A percentile compares a stretch with the other conserved stretches of the same genome.
These are phyloP conservation scores for Penicillium desertorum DNA, from an alignment of 495 filamentous ascomycete species.

Conservation along the genomic window DNA sequence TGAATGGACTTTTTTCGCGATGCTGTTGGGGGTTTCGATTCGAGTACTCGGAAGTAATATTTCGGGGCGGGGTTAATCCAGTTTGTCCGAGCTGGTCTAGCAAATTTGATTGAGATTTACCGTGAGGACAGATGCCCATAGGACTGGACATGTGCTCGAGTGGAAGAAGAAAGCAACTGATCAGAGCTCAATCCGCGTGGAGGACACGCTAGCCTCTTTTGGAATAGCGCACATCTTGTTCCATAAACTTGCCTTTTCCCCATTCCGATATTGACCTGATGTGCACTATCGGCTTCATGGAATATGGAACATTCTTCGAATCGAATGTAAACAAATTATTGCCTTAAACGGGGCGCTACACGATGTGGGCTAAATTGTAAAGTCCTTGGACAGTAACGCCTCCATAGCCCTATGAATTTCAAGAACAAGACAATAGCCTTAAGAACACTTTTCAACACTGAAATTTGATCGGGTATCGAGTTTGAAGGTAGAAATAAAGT, in stretches of 20 bases:
- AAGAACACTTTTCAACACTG: not conserved
- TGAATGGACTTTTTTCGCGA: slow-evolving; percentile 6
- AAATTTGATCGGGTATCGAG: slow-evolving; percentile 8
- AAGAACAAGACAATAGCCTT: not conserved
- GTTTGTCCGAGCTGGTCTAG: not conserved
- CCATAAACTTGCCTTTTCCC: slow-evolving; percentile 1
- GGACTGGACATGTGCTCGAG: not conserved
- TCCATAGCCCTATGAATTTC: not conserved
- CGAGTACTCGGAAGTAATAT: not conserved
- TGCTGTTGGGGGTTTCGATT: not conserved
- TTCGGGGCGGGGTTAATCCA: not conserved
- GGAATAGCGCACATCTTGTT: slow-evolving; percentile 2
- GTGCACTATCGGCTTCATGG: not conserved
- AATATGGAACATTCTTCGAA: not conserved
- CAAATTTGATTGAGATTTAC: not conserved
- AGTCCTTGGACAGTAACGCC: not conserved
- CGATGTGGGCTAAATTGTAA: not conserved
- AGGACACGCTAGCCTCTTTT: slow-evolving; percentile 4
- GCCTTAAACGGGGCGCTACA: not conserved
- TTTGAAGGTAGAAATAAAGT: not conserved
- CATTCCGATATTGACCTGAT: not conserved
- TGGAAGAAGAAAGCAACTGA: slow-evolving; percentile 4
- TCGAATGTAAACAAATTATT: not conserved
- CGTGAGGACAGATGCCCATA: not conserved
- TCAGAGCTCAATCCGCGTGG: slow-evolving; percentile 14